These are phyloP conservation scores for Aurantiochytrium sp. DNA, from an alignment of 108 stramenopile species.

Conservation along the genomic window DNA sequence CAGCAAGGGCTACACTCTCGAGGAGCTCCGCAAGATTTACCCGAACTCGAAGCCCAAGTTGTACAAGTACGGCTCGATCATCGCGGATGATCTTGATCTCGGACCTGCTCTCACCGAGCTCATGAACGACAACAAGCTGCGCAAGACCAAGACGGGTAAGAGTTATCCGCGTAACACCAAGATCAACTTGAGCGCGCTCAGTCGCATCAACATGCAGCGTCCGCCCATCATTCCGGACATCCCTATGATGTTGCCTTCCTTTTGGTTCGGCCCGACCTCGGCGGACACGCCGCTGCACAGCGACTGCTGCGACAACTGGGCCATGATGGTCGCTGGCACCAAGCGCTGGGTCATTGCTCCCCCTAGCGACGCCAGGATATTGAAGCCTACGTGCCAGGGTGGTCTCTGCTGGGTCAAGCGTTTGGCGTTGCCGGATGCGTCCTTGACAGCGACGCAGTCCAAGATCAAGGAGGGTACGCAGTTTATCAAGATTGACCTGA, in stretches of 20 bases:
- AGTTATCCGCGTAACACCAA: slow-evolving; percentile 12
- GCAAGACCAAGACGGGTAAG: neutral
- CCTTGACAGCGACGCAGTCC: neutral
- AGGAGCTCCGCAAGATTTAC: neutral
- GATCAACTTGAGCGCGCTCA: neutral
- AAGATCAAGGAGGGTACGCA: neutral
- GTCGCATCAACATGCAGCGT: neutral
- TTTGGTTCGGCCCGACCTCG: neutral
- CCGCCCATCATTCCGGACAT: slow-evolving; percentile 13
- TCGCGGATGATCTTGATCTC: neutral
- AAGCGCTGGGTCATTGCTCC: neutral
- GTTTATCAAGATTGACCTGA: neutral
- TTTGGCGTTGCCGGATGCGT: neutral
- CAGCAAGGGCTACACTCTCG: neutral
- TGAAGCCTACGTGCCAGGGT: neutral
- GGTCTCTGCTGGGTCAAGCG: slow-evolving; percentile 11
- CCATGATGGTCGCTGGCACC: slow-evolving; percentile 17
- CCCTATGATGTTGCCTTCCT: neutral
- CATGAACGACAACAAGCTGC: neutral
- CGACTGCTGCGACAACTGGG: slow-evolving; percentile 20
- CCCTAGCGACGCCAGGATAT: neutral
- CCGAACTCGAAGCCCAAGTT: slow-evolving; percentile 7
- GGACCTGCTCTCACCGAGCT: neutral
- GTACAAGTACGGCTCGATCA: slow-evolving; percentile 8
- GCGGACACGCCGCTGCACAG: neutral